Base-by-base conservation (phyloP, 352 stramenopile species). In the Phytopythium aichiense region DNA sequence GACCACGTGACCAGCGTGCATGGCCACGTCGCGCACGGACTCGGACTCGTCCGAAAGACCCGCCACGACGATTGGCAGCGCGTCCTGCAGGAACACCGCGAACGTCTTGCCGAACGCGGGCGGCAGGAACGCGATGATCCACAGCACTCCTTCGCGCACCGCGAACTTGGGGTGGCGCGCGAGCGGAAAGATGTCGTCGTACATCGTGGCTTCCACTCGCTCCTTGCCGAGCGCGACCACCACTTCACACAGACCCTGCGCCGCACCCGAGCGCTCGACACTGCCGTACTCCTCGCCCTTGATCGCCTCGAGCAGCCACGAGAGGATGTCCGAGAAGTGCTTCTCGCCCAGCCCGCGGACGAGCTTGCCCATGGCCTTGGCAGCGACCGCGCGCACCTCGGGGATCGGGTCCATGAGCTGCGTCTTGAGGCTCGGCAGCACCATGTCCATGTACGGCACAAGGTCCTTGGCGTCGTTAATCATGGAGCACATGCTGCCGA, bases 401-500 rank as follows among this genome's bases (percentile, higher is more conserved):
- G 95, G 95, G 61, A 98, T 98, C 2, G 94, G 93, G 65, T 99
- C 95, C 67, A 98, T 79, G 20, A 96, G 75, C 63, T 92, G 83
- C 5, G 67, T 87, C 72, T 99, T 98, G 23, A 99, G 82, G 66
- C 97, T 98, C 8, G 96, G 94, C 56, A 99, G 67, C 58, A 99
- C 88, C 35, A 91, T 97, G 37, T 98, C 84, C 46, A 99, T 88
- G 74, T 99, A 99, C 31, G 98, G 98, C 35, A 98, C 78, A 43
- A 99, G 86, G 71, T 99, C 96, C 77, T 97, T 96, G 25, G 96
- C 75, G 73, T 99, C 96, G 69, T 98, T 98, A 50, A 99, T 98
- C 96, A 99, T 99, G 7, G 92, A 96, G 67, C 94, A 99, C 77
- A 99, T 99, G 67, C 98, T 99, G 58, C 98, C 98, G 22, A 98